Evolutionary conservation across 306 rosid genomes (phyloP), one percentile per base, ranked within the genome.

Genomic region (Acacia confusa): DNA sequence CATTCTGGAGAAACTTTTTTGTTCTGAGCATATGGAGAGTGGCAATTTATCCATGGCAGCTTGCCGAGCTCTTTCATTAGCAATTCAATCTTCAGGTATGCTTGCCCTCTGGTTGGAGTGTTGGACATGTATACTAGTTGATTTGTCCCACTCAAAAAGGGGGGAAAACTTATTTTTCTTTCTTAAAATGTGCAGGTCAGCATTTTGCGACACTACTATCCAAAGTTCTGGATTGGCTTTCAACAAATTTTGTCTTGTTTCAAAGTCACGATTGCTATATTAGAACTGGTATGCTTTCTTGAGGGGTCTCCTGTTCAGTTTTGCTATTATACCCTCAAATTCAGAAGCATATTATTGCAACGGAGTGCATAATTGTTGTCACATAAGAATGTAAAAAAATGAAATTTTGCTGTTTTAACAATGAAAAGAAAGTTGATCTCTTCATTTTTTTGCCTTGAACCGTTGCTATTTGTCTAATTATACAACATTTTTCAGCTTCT

Each of bases 241-340:
- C 94, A 0, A 88, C 94, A 82, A 95, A 95, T 88, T 95, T 90
- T 77, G 80, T 88, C 76, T 87, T 87, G 82, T 95, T 89, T 85
- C 97, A 90, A 87, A 94, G 91, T 85, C 97, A 95, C 60, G 98
- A 92, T 77, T 95, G 95, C 88, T 95, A 92, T 85, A 91, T 95
- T 86, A 87, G 97, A 88, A 88, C 98, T 45, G 98, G 98, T 95
- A 90, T 15, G 48, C 16, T 20, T 69, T 40, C 84, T 71, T 50
- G 25, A 75, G 75, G 61, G 63, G 67, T 82, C 48, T 74, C 48
- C 10, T 36, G 32, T 75, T 53, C 9, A 53, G 7, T 17, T 19
- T 53, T 53, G 17, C 24, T 40, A 38, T 38, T n/a, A 4, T 20
- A 40, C 10, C 32, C n/a, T 40, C 32, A 41, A 41, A 69, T 69